Conservation (phyloP, 805 yeast species). For the Pichia manshurica region DNA sequence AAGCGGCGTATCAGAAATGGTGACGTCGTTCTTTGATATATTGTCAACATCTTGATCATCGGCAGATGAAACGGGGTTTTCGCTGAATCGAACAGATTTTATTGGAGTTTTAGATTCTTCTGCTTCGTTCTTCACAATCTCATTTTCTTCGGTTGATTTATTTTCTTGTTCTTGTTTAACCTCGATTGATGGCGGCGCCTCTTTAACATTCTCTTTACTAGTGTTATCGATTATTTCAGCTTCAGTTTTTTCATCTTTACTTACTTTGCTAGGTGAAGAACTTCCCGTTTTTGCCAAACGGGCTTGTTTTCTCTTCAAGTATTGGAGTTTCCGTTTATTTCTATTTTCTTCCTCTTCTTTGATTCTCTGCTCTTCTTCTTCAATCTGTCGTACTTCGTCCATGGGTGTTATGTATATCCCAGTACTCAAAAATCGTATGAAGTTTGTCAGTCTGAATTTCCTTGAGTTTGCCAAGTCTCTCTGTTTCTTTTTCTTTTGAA, state of each 20-base stretch:
- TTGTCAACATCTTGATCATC: neutral
- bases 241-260: neutral
- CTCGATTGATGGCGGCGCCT: too few species aligned
- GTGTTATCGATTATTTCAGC: neutral
- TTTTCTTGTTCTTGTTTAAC: neutral
- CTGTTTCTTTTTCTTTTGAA: conserved; percentile 71
- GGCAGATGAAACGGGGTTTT: neutral
- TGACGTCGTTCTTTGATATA: too few species aligned
- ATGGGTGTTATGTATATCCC: conserved; percentile 53
- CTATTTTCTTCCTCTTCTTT: conserved; percentile 35
- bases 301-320: conserved; percentile 16
- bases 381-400: conserved; percentile 49
- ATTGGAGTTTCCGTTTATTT: conserved; percentile 29
- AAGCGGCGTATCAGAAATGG: too few species aligned
- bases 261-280: conserved; percentile 3
- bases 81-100: neutral
- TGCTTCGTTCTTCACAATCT: neutral
- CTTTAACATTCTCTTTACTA: neutral
- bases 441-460: conserved; percentile 54
- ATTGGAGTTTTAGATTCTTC: neutral
- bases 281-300: conserved; percentile 10
- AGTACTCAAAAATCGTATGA: conserved; percentile 46
- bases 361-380: conserved; percentile 31
- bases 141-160: neutral
- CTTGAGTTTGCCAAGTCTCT: conserved; percentile 64